These are phyloP conservation scores for Rhodotorula sp. DNA, from an alignment of 1,284 basidiomycete genomes.

Conservation along the genomic window DNA sequence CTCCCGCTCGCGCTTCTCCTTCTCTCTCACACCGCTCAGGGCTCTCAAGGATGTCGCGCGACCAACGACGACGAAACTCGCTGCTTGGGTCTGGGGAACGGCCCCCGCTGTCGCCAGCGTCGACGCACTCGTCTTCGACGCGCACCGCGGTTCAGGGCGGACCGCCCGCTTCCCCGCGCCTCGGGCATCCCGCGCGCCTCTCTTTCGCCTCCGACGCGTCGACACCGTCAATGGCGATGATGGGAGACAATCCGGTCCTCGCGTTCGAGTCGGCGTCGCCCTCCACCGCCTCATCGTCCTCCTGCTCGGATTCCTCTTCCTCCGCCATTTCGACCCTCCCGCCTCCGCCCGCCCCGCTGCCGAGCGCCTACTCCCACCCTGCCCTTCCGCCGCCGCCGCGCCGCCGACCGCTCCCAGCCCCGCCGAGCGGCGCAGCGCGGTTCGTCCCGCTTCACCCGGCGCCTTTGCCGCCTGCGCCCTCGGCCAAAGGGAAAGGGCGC, in stretches of 20 bases:
- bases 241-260: too few species aligned
- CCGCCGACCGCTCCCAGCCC: constrained; percentile 3
- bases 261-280: not conserved
- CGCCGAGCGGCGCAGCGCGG: not conserved
- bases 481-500: not conserved
- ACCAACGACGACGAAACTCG: too few species aligned
- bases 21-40: too few species aligned
- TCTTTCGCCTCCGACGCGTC: too few species aligned
- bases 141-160: too few species aligned
- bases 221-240: not conserved
- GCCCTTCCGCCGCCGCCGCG: not conserved
- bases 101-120: too few species aligned
- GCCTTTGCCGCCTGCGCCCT: not conserved
- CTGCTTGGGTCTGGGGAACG: too few species aligned
- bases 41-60: too few species aligned
- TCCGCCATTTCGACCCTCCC: not conserved
- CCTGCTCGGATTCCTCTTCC: too few species aligned
- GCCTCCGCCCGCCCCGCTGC: constrained; percentile 1
- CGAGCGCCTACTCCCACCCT: not conserved
- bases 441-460: constrained; percentile 11
- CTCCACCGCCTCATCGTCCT: not conserved
- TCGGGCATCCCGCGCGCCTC: not conserved
- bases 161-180: too few species aligned
- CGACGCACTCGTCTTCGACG: too few species aligned
- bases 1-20: too few species aligned